Evolutionary conservation across 2,329 filamentous ascomycete genomes (phyloP).

Genomic region (Hypoxylon sp.): DNA sequence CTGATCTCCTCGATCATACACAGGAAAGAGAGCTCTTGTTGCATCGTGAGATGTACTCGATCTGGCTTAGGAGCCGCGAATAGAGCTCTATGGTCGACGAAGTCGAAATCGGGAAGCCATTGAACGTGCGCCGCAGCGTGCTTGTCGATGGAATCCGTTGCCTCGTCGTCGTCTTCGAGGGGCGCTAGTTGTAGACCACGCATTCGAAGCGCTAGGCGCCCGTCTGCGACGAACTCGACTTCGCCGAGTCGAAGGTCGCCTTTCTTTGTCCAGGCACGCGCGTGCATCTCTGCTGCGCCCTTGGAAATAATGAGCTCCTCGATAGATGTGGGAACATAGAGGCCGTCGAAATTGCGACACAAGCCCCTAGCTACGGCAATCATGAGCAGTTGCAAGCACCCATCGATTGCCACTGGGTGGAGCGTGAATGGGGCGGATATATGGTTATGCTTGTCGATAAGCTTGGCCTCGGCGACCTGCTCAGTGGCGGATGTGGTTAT

Average conservation of each 20-base stretch:
- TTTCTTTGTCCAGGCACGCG: slow-evolving; percentile 35
- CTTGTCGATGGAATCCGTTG: slow-evolving; percentile 37
- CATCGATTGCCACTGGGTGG: slow-evolving; percentile 59
- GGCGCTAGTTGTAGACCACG: slow-evolving; percentile 47
- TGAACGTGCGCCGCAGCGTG: slow-evolving; percentile 52
- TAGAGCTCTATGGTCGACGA: slow-evolving; percentile 47
- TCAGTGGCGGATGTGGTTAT: slow-evolving; percentile 44
- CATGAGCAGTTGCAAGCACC: slow-evolving; percentile 53
- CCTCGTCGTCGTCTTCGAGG: slow-evolving; percentile 46
- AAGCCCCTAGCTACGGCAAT: slow-evolving; percentile 47
- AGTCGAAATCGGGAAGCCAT: slow-evolving; percentile 55
- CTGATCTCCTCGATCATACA: slow-evolving; percentile 48
- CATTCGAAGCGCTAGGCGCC: slow-evolving; percentile 38
- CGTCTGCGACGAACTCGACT: slow-evolving; percentile 45
- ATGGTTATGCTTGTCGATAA: slow-evolving; percentile 45
- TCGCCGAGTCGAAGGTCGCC: slow-evolving; percentile 31
- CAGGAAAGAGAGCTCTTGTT: slow-evolving; percentile 54
- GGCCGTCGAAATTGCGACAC: slow-evolving; percentile 44
- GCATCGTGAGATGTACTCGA: slow-evolving; percentile 37
- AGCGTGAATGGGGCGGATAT: slow-evolving; percentile 52
- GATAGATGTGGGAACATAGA: slow-evolving; percentile 51
- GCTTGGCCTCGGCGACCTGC: slow-evolving; percentile 43
- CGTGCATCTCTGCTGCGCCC: slow-evolving; percentile 38
- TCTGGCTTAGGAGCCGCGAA: slow-evolving; percentile 46
- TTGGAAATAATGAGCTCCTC: slow-evolving; percentile 45